Evolutionary conservation across 345 rosid species (phyloP).

Genomic region (Pugionium cornutum): DNA sequence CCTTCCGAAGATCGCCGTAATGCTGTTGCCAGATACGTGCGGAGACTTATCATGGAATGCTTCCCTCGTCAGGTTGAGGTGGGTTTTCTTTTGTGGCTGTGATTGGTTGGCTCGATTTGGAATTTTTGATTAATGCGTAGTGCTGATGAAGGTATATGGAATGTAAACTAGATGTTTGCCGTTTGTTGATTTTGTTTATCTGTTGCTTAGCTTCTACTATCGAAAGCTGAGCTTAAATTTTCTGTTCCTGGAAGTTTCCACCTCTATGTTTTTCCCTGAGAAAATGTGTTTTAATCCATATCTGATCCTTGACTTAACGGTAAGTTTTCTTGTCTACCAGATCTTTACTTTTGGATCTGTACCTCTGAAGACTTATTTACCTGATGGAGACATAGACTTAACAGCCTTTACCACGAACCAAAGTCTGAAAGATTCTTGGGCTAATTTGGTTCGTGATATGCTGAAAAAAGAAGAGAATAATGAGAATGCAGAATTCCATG

Average conservation of each 20-base stretch:
- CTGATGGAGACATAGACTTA: constrained; percentile 97
- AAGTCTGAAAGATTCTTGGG: constrained; percentile 86
- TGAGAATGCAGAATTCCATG: constrained; percentile 82
- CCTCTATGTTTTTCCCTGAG: not conserved
- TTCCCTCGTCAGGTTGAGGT: constrained; percentile 68
- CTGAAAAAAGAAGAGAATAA: constrained; percentile 89
- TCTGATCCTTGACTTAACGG: constrained; percentile 7
- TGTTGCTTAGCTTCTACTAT: not conserved
- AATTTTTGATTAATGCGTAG: not conserved
- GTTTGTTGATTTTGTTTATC: not conserved
- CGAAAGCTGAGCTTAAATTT: constrained; percentile 9
- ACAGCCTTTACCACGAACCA: constrained; percentile 74
- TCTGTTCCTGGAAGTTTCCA: not conserved
- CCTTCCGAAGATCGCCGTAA: constrained; percentile 81
- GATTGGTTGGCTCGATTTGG: not conserved
- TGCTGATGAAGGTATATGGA: constrained; percentile 6
- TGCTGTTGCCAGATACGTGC: constrained; percentile 82
- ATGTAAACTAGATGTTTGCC: not conserved
- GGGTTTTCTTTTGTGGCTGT: not conserved
- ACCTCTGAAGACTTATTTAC: constrained; percentile 94
- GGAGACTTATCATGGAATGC: constrained; percentile 73
- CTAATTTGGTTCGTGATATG: constrained; percentile 88
- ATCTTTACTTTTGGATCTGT: constrained; percentile 98
- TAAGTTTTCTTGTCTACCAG: constrained; percentile 41
- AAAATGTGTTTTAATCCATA: not conserved